Evolutionary conservation across 768 basidiomycete species (phyloP), one percentile per base, ranked within the genome.

Genomic region (Lentinus tigrinus): DNA sequence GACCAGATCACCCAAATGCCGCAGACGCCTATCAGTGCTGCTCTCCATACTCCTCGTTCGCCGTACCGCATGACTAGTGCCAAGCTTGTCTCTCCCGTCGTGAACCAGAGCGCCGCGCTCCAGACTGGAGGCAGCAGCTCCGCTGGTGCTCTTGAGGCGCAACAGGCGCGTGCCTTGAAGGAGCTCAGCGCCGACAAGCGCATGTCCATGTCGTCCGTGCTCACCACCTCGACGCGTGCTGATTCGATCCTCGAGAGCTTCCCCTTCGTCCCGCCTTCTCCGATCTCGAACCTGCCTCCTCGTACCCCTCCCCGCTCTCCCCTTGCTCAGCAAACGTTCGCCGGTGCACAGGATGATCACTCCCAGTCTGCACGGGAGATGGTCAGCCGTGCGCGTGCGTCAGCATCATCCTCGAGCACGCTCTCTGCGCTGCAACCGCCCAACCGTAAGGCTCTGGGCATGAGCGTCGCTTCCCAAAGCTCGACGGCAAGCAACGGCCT

Each of bases 201-300:
- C 53, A 78, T 83, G 60, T 87, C 90, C 5, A 82, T 80, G 56
- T 83, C 84, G 5, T 91, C 89, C 28, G 81, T 84, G 47, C 71
- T 86, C 56, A 83, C 83, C 13, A 75, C 87, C 14, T 88, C 88
- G 10, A 87, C 87, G 3, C 81, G 82, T 48, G 89, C 90, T 26
- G 91, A 93, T 68, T 93, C 91, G 3, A 91, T 93, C 63, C 78
- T 93, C 26, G 91, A 92, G 71, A 87, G 84, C 14, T 94, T 94
- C 78, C 90, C 89, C 36, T 93, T 94, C 69, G 91, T 94, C 9
- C 92, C 92, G 23, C 92, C 92, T 1, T 92, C 91, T 8, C 92
- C 92, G 6, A 92, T 93, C 58, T 91, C 90, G n/a, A 84, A 89
- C 63, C 79, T 87, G 52, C 91, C 90, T 10, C 75, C 85, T 64